phyloP scores from a whole-genome alignment of 1,284 basidiomycete genomes.

The Moniliophthora roreri region DNA sequence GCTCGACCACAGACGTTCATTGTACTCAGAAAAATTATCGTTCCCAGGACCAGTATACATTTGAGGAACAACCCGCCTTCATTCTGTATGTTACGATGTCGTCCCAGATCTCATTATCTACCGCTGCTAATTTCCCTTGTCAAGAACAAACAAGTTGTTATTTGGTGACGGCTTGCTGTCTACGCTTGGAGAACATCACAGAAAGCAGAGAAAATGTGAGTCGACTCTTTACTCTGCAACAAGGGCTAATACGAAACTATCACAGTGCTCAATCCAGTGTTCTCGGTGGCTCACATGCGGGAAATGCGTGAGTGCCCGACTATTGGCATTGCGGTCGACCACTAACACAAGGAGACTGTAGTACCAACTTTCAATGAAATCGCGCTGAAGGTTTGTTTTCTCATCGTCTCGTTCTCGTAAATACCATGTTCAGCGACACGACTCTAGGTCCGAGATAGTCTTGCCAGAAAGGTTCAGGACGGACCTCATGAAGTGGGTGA shows the following conservation, averaged over 20 bases:
- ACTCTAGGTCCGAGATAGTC: neutral
- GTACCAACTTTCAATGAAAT: constrained; percentile 12
- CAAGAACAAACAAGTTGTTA: neutral
- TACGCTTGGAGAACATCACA: constrained; percentile 8
- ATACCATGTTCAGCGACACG: neutral
- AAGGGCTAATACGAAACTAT: too few species aligned
- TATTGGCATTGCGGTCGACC: neutral
- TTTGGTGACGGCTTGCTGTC: constrained; percentile 7
- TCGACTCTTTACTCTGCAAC: too few species aligned
- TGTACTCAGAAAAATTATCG: neutral
- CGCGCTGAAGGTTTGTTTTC: neutral
- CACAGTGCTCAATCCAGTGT: constrained; percentile 13
- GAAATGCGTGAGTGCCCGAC: constrained; percentile 9
- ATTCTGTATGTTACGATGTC: neutral
- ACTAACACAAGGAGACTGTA: neutral
- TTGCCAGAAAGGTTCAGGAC: neutral
- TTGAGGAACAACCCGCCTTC: constrained; percentile 5
- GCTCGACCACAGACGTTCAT: too few species aligned
- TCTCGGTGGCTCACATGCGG: constrained; percentile 13
- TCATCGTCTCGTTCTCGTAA: neutral
- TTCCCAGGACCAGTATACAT: constrained; percentile 5
- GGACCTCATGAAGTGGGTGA: neutral
- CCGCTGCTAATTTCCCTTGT: neutral
- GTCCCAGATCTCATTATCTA: neutral
- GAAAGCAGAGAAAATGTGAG: constrained; percentile 14